Evolutionary conservation across 2,329 filamentous ascomycete species (phyloP).

Genomic region (Colletotrichum tropicicola): DNA sequence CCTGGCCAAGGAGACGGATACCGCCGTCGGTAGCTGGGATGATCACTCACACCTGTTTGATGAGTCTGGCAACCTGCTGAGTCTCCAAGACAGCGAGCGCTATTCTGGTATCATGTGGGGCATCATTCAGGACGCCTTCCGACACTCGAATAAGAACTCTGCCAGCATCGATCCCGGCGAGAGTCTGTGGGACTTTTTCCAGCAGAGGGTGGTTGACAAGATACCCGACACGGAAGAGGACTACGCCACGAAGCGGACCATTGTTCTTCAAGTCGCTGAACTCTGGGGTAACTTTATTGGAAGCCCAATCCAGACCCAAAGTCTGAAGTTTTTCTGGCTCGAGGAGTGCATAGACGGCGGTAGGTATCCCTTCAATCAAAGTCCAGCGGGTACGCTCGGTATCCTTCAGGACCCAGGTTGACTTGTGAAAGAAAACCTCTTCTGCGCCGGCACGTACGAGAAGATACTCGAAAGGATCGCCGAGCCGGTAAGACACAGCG

Average conservation of each 20-base stretch:
- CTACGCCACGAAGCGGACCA: conserved; percentile 49
- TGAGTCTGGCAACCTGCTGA: conserved; percentile 61
- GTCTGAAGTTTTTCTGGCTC: conserved; percentile 80
- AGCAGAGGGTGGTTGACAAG: conserved; percentile 51
- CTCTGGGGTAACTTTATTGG: conserved; percentile 79
- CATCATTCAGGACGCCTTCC: conserved; percentile 74
- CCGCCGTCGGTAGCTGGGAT: conserved; percentile 57
- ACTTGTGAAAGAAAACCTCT: conserved; percentile 60
- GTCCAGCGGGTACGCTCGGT: background rate
- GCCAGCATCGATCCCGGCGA: conserved; percentile 54
- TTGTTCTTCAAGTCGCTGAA: conserved; percentile 63
- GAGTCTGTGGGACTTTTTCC: conserved; percentile 65
- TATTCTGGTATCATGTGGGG: conserved; percentile 70
- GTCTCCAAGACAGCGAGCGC: conserved; percentile 52
- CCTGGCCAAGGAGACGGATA: conserved; percentile 70
- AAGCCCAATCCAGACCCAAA: conserved; percentile 70
- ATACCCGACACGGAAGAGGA: conserved; percentile 54
- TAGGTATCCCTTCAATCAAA: conserved; percentile 38
- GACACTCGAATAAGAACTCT: conserved; percentile 67
- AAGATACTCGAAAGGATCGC: conserved; percentile 67
- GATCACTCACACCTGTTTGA: conserved; percentile 64
- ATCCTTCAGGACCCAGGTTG: background rate
- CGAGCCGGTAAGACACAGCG: conserved; percentile 62
- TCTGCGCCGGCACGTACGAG: conserved; percentile 67
- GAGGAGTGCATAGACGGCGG: conserved; percentile 81